Evolutionary conservation across 352 stramenopile genomes (phyloP).

Genomic region (Phytopythium boreale): DNA sequence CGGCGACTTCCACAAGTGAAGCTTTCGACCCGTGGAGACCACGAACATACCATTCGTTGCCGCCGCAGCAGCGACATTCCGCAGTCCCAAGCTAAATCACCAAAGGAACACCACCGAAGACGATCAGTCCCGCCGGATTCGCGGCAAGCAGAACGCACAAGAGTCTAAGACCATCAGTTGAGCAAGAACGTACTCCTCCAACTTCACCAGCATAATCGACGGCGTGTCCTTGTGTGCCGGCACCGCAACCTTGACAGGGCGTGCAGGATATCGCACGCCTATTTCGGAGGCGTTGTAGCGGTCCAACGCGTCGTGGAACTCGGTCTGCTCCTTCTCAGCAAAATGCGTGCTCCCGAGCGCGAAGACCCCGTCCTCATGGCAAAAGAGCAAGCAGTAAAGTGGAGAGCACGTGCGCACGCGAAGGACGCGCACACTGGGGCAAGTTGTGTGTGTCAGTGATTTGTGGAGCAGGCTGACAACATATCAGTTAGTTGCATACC

Average conservation of each 20-base stretch:
- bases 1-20: conserved; percentile 33
- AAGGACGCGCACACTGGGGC: conserved; percentile 11
- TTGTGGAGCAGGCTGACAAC: not conserved
- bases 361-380: conserved; percentile 30
- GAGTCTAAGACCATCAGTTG: not conserved
- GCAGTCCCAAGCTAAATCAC: conserved; percentile 28
- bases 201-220: conserved; percentile 15
- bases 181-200: conserved; percentile 30
- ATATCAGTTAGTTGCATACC: conserved; percentile 11
- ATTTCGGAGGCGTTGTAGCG: conserved; percentile 3
- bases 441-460: not conserved
- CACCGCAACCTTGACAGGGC: not conserved
- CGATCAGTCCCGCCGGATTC: not conserved
- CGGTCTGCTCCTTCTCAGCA: conserved; percentile 15
- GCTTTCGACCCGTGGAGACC: conserved; percentile 30
- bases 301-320: conserved; percentile 13
- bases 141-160: too few relatives aligned
- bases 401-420: conserved; percentile 38
- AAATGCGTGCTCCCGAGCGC: conserved; percentile 35
- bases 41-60: conserved; percentile 19
- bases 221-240: not conserved
- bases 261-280: not conserved
- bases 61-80: conserved; percentile 25
- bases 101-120: not conserved
- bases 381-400: conserved; percentile 46